Base-by-base conservation (phyloP, 208 protist genomes). In the Leishmania lainsoni region DNA sequence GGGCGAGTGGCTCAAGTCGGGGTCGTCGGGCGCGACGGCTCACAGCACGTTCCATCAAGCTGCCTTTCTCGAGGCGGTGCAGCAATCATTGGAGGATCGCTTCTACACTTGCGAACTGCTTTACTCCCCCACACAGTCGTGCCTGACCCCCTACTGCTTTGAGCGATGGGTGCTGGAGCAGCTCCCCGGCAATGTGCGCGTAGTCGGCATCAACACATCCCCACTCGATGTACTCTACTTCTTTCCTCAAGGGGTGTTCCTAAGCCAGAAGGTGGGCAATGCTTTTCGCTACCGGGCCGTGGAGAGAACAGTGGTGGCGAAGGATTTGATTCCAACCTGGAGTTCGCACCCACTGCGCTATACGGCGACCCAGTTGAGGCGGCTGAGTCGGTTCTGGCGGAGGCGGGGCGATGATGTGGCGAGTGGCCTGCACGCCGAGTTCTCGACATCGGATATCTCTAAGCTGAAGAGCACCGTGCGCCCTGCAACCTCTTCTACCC, bases 191-290 rank as follows among this genome's bases (percentile, higher is more conserved):
- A 91, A 87, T 71, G 76, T 94, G 32, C 91, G 90, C 66, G 76
- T 97, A 5, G 90, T 97, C 45, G 90, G 90, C 70, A 78, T 95
- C 76, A 97, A 97, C 79, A 87, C 87, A 39, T 78, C 86, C 9
- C 83, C 91, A 9, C 49, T 88, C 49, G 85, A 93, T 58, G 81
- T 89, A 1, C 87, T 95, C 29, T 95, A 87, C 74, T 95, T 87
- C 81, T 97, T 89, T 59, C 93, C 93, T 20, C 93, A 97, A 26
- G 91, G 86, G 0, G 76, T 89, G 16, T 94, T 94, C 66, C 81
- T 97, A 17, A 79, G 74, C 5, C 81, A 89, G 32, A 94, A 94
- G 75, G 87, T 93, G 10, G 93, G 93, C 9, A 94, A 94, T 70
- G 81, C 87, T 5, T 89, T 91, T 48, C 93, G 93, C 48, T 97